These are phyloP conservation scores for Dictyostelium firmibasis DNA, from an alignment of 78 protist species.

Conservation along the genomic window DNA sequence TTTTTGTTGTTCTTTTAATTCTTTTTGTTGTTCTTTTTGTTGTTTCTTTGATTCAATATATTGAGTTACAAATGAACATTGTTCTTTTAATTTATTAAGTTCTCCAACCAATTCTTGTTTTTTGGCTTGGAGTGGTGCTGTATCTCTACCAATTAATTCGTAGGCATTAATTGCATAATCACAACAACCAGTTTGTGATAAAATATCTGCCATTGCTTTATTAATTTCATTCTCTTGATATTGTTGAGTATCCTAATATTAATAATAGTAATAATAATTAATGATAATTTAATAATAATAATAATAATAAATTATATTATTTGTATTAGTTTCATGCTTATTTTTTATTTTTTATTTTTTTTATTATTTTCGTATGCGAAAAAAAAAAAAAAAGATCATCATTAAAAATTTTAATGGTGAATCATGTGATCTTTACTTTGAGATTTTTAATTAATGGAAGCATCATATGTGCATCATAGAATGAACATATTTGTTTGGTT, in stretches of 20 bases:
- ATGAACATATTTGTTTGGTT: constrained; percentile 56
- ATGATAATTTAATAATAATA: too few relatives aligned
- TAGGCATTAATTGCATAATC: constrained; percentile 36
- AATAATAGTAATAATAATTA: too few relatives aligned
- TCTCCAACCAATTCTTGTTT: constrained; percentile 42
- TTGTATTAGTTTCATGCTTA: not conserved
- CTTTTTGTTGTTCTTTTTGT: constrained; percentile 27
- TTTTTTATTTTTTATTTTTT: not conserved
- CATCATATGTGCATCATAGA: constrained; percentile 65
- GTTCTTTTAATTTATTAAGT: constrained; percentile 3
- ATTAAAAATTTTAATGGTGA: too few relatives aligned
- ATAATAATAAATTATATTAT: not conserved
- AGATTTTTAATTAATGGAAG: constrained; percentile 32
- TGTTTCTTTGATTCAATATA: constrained; percentile 51
- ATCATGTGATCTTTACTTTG: constrained; percentile 28
- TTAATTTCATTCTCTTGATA: constrained; percentile 60
- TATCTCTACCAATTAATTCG: constrained; percentile 42
- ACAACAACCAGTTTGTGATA: constrained; percentile 50
- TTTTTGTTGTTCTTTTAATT: constrained; percentile 6
- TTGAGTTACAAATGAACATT: constrained; percentile 43
- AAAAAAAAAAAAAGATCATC: too few relatives aligned
- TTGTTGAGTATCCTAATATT: not conserved
- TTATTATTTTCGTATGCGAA: too few relatives aligned
- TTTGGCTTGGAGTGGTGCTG: constrained; percentile 18
- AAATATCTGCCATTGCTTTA: constrained; percentile 68